Evolutionary conservation across 352 stramenopile species (phyloP).

Genomic region (Phytopythium litorale): DNA sequence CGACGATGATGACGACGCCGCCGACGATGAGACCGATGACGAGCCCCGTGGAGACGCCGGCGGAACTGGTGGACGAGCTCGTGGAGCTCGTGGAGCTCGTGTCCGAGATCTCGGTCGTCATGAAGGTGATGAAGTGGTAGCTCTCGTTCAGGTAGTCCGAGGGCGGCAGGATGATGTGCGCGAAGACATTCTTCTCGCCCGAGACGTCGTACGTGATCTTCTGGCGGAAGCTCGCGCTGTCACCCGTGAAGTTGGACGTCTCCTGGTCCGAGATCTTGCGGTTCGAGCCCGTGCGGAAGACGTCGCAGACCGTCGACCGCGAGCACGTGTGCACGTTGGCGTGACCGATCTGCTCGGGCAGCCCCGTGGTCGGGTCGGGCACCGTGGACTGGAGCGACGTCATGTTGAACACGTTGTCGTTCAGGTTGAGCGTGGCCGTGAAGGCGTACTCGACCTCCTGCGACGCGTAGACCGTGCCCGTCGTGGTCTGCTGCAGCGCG

Average conservation of each 20-base stretch:
- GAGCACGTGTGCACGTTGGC: constrained; percentile 76
- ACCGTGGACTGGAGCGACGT: constrained; percentile 54
- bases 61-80: constrained; percentile 11
- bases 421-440: constrained; percentile 70
- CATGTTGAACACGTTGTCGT: constrained; percentile 61
- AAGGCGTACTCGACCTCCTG: constrained; percentile 62
- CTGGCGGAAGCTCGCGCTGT: constrained; percentile 55
- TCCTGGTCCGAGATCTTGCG: constrained; percentile 69
- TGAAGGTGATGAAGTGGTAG: constrained; percentile 80
- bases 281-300: constrained; percentile 61
- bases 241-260: constrained; percentile 74
- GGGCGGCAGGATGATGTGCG: constrained; percentile 66
- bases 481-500: constrained; percentile 43
- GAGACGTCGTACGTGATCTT: constrained; percentile 39
- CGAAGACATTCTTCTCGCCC: constrained; percentile 72
- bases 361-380: constrained; percentile 43
- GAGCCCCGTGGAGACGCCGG: constrained; percentile 32
- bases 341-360: constrained; percentile 66
- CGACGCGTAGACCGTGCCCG: constrained; percentile 21
- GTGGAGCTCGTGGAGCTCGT: constrained; percentile 13
- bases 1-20: constrained; percentile 33
- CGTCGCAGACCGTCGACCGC: constrained; percentile 62
- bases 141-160: constrained; percentile 48
- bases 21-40: constrained; percentile 48
- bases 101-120: constrained; percentile 33